Conservation (phyloP, 2,329 filamentous ascomycete species). For the Sporothrix sp. region DNA sequence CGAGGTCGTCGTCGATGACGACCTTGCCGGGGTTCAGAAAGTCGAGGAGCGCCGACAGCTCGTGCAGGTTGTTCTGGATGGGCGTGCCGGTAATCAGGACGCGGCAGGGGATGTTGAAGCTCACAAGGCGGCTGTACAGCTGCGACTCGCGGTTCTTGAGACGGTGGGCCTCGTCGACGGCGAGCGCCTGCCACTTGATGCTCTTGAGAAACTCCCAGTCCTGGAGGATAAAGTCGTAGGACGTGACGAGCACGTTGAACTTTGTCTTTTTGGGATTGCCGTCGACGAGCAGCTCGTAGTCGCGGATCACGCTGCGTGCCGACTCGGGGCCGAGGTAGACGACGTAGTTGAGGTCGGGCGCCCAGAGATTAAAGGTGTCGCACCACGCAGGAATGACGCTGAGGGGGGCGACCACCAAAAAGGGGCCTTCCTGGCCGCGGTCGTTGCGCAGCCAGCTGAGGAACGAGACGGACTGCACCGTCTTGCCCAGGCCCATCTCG, state of each 20-base stretch:
- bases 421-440: constrained; percentile 82
- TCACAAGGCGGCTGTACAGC: constrained; percentile 73
- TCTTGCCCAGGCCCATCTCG: constrained; percentile 98
- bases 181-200: constrained; percentile 96
- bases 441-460: constrained; percentile 94
- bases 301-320: constrained; percentile 75
- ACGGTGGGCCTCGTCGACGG: constrained; percentile 92
- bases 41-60: constrained; percentile 85
- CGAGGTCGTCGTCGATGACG: constrained; percentile 82
- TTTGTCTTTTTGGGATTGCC: constrained; percentile 82
- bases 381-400: constrained; percentile 98
- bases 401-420: constrained; percentile 91
- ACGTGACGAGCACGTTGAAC: constrained; percentile 96
- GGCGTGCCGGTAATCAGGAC: constrained; percentile 94
- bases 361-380: constrained; percentile 94
- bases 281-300: constrained; percentile 81
- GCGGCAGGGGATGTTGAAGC: constrained; percentile 80
- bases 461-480: constrained; percentile 93
- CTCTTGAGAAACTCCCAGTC: constrained; percentile 76
- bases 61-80: constrained; percentile 92
- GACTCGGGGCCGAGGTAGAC: constrained; percentile 88
- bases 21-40: constrained; percentile 95
- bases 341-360: constrained; percentile 92
- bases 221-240: constrained; percentile 88
- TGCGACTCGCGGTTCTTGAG: constrained; percentile 95